Percentiles rank a stretch among this genome's conserved stretches.
Conservation (phyloP, 345 rosid genomes). For the Citrus australasica region DNA sequence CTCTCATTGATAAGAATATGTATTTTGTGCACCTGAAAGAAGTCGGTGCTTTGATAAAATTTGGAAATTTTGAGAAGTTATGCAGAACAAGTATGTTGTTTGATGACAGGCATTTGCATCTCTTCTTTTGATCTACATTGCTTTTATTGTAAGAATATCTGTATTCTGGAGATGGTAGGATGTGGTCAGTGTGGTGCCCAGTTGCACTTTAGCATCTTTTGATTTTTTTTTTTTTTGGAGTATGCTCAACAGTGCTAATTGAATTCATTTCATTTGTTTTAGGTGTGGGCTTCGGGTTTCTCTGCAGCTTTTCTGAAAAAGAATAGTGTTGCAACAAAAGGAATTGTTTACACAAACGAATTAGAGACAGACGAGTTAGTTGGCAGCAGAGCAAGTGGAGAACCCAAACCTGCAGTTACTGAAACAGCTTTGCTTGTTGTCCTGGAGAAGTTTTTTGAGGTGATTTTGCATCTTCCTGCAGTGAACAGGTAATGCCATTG, state of each 20-base stretch:
- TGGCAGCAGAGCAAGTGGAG: slow-evolving; percentile 27
- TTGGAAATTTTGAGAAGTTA: not conserved
- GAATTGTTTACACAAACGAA: slow-evolving; percentile 26
- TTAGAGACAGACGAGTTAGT: slow-evolving; percentile 23
- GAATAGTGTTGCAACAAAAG: slow-evolving; percentile 79
- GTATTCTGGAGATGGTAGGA: not conserved
- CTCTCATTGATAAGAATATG: not conserved
- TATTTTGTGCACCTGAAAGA: not conserved
- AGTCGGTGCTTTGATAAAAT: not conserved
- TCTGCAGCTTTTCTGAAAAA: slow-evolving; percentile 95
- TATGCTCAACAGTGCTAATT: not conserved
- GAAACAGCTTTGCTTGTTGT: slow-evolving; percentile 81
- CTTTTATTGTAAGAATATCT: not conserved
- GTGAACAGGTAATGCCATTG: slow-evolving; percentile 60
- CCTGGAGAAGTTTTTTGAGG: slow-evolving; percentile 74
- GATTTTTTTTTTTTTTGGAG: not conserved
- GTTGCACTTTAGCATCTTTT: not conserved
- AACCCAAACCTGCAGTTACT: slow-evolving; percentile 64
- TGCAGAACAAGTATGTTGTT: not conserved
- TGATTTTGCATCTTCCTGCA: slow-evolving; percentile 75
- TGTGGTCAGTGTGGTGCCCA: not conserved
- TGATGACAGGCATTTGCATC: not conserved
- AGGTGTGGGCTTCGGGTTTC: slow-evolving; percentile 99
- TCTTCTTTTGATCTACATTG: not conserved
- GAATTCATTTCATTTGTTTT: slow-evolving; percentile 18